Percentiles rank a stretch among this genome's conserved stretches.
phyloP scores from a whole-genome alignment of 257 asterid genomes.

The Nicotiana noctiflora region DNA sequence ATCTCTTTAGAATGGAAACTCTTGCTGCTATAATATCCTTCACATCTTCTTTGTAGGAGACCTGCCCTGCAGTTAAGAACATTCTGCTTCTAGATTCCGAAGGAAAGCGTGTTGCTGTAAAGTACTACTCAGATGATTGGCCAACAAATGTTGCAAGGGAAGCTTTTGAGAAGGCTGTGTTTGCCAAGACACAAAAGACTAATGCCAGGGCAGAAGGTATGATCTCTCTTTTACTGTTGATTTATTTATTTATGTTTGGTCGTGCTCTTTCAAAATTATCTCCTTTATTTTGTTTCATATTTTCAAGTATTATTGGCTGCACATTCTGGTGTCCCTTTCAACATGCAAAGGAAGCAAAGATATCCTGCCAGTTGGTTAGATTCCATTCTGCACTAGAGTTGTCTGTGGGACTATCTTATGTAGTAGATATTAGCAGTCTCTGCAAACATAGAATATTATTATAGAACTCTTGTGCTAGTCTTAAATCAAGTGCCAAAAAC shows the following conservation, averaged over 20 bases:
- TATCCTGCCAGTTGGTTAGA: background rate
- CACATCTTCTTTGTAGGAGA: constrained; percentile 36
- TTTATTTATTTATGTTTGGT: background rate
- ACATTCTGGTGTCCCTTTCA: background rate
- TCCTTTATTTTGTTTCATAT: background rate
- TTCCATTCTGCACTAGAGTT: background rate
- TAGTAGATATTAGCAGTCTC: background rate
- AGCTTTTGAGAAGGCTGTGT: constrained; percentile 64
- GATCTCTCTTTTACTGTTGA: background rate
- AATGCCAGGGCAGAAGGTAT: constrained; percentile 72
- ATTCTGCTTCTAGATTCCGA: constrained; percentile 63
- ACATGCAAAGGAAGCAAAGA: background rate
- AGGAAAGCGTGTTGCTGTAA: constrained; percentile 70
- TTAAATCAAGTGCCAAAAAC: background rate
- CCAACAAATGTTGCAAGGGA: constrained; percentile 59
- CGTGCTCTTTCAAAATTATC: background rate
- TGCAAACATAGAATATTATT: background rate
- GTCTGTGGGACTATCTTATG: background rate
- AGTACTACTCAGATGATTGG: constrained; percentile 83
- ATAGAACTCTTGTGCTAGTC: background rate
- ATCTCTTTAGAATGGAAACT: background rate
- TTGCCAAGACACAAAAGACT: constrained; percentile 68
- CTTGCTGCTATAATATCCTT: background rate
- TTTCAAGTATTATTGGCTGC: no score
- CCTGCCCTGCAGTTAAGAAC: constrained; percentile 60